Percentiles rank a stretch among this genome's conserved stretches.
phyloP scores from a whole-genome alignment of 805 yeast species.

The Grigorovia yakushimaensis region DNA sequence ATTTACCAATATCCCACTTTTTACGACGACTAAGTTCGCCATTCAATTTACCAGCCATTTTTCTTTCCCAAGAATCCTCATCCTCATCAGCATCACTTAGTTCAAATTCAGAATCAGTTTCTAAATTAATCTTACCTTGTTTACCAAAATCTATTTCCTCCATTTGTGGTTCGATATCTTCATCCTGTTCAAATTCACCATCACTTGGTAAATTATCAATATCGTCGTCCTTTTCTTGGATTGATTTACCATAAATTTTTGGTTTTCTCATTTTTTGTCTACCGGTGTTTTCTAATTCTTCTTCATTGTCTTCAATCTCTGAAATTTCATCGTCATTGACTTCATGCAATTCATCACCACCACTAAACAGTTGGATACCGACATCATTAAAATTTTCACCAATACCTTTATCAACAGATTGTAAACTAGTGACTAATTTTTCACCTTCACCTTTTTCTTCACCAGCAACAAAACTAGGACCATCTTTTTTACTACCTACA shows the following conservation, averaged over 20 bases:
- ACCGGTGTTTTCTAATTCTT: conserved; percentile 39
- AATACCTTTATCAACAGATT: conserved; percentile 53
- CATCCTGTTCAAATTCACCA: conserved; percentile 36
- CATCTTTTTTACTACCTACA: conserved; percentile 29
- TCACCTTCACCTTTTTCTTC: conserved; percentile 79
- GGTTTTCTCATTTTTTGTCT: conserved; percentile 57
- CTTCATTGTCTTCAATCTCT: conserved; percentile 28
- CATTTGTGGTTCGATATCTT: conserved; percentile 33
- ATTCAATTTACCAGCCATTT: conserved; percentile 52
- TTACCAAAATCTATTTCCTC: conserved; percentile 41
- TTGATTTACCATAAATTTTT: conserved; percentile 44
- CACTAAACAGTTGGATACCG: conserved; percentile 67
- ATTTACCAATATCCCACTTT: conserved; percentile 71
- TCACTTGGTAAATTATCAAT: conserved; percentile 37
- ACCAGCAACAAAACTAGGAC: conserved; percentile 45
- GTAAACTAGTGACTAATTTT: conserved; percentile 71
- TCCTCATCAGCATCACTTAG: conserved; percentile 31
- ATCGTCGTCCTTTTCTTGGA: conserved; percentile 37
- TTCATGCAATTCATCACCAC: conserved; percentile 41
- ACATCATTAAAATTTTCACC: conserved; percentile 52
- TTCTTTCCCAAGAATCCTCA: conserved; percentile 28
- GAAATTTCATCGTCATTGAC: conserved; percentile 35
- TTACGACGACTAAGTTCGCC: conserved; percentile 38
- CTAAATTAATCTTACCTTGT: conserved; percentile 34
- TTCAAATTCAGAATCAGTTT: conserved; percentile 44